Base-by-base conservation (phyloP, 2,329 filamentous ascomycete genomes). In the Purpureocillium takamizusanense region DNA sequence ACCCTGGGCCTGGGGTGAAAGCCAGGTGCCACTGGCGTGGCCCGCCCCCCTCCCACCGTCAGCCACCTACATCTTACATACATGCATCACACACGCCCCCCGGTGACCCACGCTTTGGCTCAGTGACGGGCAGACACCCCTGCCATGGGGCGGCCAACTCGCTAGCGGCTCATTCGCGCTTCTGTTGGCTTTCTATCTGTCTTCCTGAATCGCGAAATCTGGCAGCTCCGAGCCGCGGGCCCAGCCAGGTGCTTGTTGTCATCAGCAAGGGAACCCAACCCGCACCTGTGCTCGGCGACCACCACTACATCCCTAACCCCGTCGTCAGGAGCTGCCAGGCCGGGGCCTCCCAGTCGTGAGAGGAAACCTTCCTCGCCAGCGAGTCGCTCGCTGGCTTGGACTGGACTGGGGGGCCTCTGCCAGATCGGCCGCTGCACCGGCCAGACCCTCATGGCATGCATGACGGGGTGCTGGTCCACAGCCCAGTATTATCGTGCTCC, bases 141-240 rank as follows among this genome's bases (percentile, higher is more conserved):
- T 36, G 36, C 23, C 31, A 16, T 12, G 17, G 13, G n/a, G n/a
- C 21, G 6, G 18, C 41, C 32, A 28, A 27, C 35, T 21, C 30
- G 34, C 37, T 46, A 45, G 43, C 35, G 42, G 48, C 41, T 46
- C 40, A 37, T 40, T 44, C 42, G 46, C 40, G 42, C 49, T 56
- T 57, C 54, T 52, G 43, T 49, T 45, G 49, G 42, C 46, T 53
- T 57, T 57, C 53, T 47, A 51, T 49, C 46, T 44, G 50, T 42
- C 47, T 55, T 55, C 50, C 46, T 47, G 43, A 45, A 46, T 43
- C 39, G 45, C 50, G 28, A 35, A 29, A 39, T 35, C 40, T 41
- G 40, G 44, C 31, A 35, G 35, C 39, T 44, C 38, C 41, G 38
- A 41, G 37, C 36, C 33, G 33, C 38, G 37, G 39, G 32, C 35